A percentile compares a stretch with the other conserved stretches of the same genome.
These are phyloP conservation scores for Tribonema minus DNA, from an alignment of 108 stramenopile species.

Conservation along the genomic window DNA sequence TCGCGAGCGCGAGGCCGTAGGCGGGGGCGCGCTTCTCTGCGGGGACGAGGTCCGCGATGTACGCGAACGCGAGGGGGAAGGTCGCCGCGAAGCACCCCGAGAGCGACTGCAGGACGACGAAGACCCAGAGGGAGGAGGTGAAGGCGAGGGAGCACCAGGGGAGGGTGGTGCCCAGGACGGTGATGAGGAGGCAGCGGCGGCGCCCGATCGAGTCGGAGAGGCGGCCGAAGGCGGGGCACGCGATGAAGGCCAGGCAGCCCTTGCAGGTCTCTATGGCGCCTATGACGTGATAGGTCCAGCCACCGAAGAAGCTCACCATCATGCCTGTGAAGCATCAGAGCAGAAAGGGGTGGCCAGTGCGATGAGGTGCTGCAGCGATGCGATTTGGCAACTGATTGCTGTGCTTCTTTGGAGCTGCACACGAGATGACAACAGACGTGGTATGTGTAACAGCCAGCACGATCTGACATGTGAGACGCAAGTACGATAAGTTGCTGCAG, in stretches of 20 bases:
- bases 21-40: conserved; percentile 77
- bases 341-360: no score
- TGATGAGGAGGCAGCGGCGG: conserved; percentile 70
- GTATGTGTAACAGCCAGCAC: no score
- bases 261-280: conserved; percentile 76
- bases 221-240: conserved; percentile 85
- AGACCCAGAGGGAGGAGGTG: conserved; percentile 53
- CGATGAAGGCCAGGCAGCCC: conserved; percentile 81
- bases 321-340: no score
- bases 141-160: conserved; percentile 82
- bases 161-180: conserved; percentile 80
- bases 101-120: conserved; percentile 11
- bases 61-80: conserved; percentile 91
- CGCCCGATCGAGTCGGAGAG: conserved; percentile 77
- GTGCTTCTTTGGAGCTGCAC: no score
- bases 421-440: no score
- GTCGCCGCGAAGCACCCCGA: conserved; percentile 83
- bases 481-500: no score
- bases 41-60: conserved; percentile 85
- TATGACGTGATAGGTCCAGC: conserved; percentile 35
- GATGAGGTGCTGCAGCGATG: no score
- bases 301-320: conserved; percentile 35
- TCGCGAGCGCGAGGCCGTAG: conserved; percentile 90
- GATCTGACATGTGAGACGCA: no score
- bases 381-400: no score